Evolutionary conservation across 192 early-diverging fungal genomes (phyloP).

Genomic region (Dissophora globulifera): DNA sequence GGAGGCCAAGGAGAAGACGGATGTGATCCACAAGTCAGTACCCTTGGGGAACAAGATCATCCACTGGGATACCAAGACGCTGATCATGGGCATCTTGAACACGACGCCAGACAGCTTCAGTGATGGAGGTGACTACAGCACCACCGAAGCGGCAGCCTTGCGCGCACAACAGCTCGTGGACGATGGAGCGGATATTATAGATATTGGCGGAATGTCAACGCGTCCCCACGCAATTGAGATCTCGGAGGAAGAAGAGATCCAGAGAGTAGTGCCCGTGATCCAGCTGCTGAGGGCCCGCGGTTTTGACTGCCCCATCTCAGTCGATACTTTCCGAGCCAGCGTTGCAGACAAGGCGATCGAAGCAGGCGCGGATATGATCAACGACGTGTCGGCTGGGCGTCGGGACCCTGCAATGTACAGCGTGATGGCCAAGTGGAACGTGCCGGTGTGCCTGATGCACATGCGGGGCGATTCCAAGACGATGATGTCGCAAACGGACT

Average conservation of each 20-base stretch:
- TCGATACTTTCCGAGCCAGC: slow-evolving; percentile 90
- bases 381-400: slow-evolving; percentile 93
- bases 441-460: slow-evolving; percentile 95
- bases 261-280: slow-evolving; percentile 90
- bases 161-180: slow-evolving; percentile 74
- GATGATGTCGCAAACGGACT: slow-evolving; percentile 88
- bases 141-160: slow-evolving; percentile 71
- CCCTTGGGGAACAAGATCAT: slow-evolving; percentile 62
- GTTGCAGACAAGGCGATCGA: slow-evolving; percentile 90
- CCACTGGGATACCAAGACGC: slow-evolving; percentile 73
- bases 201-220: slow-evolving; percentile 96
- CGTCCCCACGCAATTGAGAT: slow-evolving; percentile 85
- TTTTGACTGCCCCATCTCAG: slow-evolving; percentile 80
- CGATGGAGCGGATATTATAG: slow-evolving; percentile 90
- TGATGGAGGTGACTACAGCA: slow-evolving; percentile 84
- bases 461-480: slow-evolving; percentile 95
- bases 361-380: slow-evolving; percentile 93
- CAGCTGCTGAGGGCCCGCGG: slow-evolving; percentile 70
- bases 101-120: slow-evolving; percentile 97
- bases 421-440: slow-evolving; percentile 78
- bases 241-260: slow-evolving; percentile 75
- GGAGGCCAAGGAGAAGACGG: slow-evolving; percentile 34
- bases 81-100: slow-evolving; percentile 97
- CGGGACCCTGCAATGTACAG: slow-evolving; percentile 83
- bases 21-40: slow-evolving; percentile 65